Base-by-base conservation (phyloP, 768 basidiomycete genomes). In the Sporobolomyces pararoseus region DNA sequence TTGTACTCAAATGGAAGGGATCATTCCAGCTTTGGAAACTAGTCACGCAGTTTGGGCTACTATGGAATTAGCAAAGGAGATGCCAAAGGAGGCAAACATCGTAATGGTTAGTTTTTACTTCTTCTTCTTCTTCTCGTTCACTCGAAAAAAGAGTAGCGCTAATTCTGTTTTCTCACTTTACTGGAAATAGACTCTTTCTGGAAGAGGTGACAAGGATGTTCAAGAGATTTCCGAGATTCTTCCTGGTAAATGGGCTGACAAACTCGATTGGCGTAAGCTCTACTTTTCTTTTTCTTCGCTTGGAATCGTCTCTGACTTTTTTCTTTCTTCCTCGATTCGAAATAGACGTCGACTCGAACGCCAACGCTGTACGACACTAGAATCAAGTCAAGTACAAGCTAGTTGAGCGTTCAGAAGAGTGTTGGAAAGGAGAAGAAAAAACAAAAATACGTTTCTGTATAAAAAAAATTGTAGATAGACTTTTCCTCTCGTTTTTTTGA, bases 201-300 rank as follows among this genome's bases (percentile, higher is more conserved):
- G 95, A 58, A 86, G 95, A 71, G 96, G 96, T 23, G 93, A 98
- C 80, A 98, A 98, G 80, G 95, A 99, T 77, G 96, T 99, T 5
- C 89, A 95, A 53, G 75, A 77, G 58, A 93, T 99, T 66, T 92
- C 89, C n/a, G 82, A 94, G 76, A 82, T 97, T 47, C 83, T 99
- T 64, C 95, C 95, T 16, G 54, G 47, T 10, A 90, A 95, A 80
- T 97, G 94, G 95, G 92, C 89, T 16, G 88, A 96, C 76, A 87
- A 81, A 75, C 84, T 98, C 42, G 89, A 94, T 83, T 98, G 95
- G 95, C 91, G 94, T 63, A 54, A 27, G 63, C 4, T 52, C n/a
- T n/a, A n/a, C 17, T 14, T 23, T 27, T n/a, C n/a, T 27, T 23
- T 21, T 12, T 31, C 19, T 23, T 14, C 16, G 4, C 10, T 32